Evolutionary conservation across 2,329 filamentous ascomycete species (phyloP).

Genomic region (Zymoseptoria ardabiliae): DNA sequence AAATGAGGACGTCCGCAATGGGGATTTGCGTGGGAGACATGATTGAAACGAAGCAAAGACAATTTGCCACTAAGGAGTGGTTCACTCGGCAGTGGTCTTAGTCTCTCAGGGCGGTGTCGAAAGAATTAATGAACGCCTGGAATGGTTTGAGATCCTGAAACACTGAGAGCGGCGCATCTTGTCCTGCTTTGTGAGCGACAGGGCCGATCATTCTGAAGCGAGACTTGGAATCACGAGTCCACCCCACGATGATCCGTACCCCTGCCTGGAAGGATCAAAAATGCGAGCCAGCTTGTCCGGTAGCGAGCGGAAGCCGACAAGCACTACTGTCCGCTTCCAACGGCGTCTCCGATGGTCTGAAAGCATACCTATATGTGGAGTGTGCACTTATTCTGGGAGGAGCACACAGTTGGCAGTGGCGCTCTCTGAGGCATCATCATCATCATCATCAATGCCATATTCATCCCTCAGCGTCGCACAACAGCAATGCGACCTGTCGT

Average conservation of each 20-base stretch:
- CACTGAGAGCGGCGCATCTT: background rate
- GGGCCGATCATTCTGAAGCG: background rate
- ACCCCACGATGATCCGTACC: background rate
- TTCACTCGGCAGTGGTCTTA: background rate
- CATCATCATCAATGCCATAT: background rate
- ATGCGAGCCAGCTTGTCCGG: background rate
- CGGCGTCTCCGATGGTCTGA: background rate
- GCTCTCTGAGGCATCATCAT: background rate
- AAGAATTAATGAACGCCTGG: background rate
- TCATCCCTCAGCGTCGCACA: background rate
- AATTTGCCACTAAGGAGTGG: background rate
- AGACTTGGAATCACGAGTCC: background rate
- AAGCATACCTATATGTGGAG: background rate
- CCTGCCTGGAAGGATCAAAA: background rate
- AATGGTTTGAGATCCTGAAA: background rate
- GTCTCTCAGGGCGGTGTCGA: background rate
- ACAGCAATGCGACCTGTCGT: background rate
- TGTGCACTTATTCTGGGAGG: background rate
- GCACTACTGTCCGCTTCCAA: background rate
- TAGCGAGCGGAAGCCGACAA: background rate
- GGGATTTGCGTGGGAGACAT: no score
- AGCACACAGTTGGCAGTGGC: background rate
- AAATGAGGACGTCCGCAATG: background rate
- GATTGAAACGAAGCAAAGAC: background rate
- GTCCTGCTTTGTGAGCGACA: background rate